A percentile compares a stretch with the other conserved stretches of the same genome.
Conservation (phyloP, 805 yeast genomes). For the Candida berthetii region DNA sequence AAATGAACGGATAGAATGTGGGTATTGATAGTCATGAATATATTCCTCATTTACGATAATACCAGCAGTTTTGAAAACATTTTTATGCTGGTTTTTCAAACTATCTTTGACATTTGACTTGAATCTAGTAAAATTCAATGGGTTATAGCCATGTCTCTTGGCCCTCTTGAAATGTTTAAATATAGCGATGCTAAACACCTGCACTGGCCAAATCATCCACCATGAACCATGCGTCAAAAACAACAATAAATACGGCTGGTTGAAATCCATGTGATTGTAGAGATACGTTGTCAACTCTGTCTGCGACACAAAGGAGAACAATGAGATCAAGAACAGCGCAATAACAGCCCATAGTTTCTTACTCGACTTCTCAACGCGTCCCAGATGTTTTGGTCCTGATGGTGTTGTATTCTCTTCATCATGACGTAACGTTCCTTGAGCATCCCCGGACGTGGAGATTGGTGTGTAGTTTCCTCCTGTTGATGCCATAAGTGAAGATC, state of each 20-base stretch:
- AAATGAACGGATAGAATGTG: conserved; percentile 8
- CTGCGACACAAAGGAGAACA: conserved; percentile 65
- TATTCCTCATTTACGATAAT: conserved; percentile 10
- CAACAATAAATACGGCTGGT: conserved; percentile 66
- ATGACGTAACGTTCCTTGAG: not conserved
- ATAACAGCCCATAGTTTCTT: conserved; percentile 38
- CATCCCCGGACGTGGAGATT: not conserved
- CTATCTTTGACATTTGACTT: conserved; percentile 25
- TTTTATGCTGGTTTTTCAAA: conserved; percentile 35
- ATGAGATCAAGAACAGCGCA: conserved; percentile 38
- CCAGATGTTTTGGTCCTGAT: not conserved
- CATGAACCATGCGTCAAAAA: conserved; percentile 73
- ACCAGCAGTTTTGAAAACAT: conserved; percentile 29
- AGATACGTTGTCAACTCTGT: conserved; percentile 76
- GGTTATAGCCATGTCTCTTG: conserved; percentile 4
- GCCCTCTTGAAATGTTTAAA: conserved; percentile 33
- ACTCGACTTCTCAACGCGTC: conserved; percentile 12
- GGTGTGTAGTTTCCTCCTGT: not conserved
- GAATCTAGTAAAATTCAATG: conserved; percentile 9
- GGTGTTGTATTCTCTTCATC: not conserved
- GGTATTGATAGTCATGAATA: conserved; percentile 10
- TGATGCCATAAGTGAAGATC: not conserved
- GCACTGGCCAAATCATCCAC: conserved; percentile 69
- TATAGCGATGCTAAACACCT: conserved; percentile 42
- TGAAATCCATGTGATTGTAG: conserved; percentile 45